Base-by-base conservation (phyloP, 495 filamentous ascomycete genomes). In the Immersiella caudata region DNA sequence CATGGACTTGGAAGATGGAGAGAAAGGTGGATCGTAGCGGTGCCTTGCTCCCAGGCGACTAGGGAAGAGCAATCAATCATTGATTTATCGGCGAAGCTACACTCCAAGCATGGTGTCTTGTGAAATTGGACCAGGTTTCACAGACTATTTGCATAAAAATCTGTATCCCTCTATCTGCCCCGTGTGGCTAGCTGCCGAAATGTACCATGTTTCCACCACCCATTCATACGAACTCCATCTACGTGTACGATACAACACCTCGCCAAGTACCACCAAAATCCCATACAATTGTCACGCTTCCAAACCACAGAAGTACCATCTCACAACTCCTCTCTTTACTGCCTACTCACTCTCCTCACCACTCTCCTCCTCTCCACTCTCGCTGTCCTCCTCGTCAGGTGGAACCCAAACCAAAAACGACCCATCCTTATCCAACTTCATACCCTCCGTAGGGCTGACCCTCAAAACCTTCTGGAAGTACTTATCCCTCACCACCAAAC, bases 401-500 rank as follows among this genome's bases (percentile, higher is more conserved):
- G 83, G 83, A 1, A 88, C 79, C 92, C 92, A 94, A 35, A 86
- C 79, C 68, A 89, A 70, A 12, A 93, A 77, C 0, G 89, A 91
- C 58, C 90, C 92, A 55, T 90, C 88, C 81, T 90, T 91, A 68
- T 92, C 90, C 9, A 83, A 78, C 68, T 84, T 88, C 80, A 94
- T 89, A 0, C 91, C 91, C 71, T 91, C 90, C 0, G 80, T 84
- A 0, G 90, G 88, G 35, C 89, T 84, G 6, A 94, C 87, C 65
- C 89, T 86, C 59, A 97, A 75, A 21, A 87, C 85, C 82, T 96
- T 96, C 77, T 94, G 92, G 76, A 96, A 97, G 71, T 94, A 94
- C 70, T 89, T 88, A 79, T 97, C 93, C 58, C 92, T 81, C 24
- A 97, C 91, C 62, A 91, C 84, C 64, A 96, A 78, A 49, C 85